Conservation (phyloP, 768 basidiomycete genomes). For the Tephrocybe sp. region DNA sequence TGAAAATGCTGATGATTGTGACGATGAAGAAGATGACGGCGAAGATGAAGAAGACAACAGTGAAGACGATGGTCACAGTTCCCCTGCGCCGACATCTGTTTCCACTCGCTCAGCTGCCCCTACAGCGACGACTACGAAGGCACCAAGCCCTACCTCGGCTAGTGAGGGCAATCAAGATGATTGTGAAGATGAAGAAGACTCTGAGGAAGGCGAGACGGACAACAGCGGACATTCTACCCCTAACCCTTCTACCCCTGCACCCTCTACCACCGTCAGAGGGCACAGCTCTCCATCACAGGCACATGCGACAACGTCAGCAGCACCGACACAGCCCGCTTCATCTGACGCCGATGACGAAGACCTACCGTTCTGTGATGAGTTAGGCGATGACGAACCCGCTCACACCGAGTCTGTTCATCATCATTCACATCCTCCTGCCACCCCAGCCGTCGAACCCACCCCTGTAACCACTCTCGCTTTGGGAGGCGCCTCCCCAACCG, state of each 20-base stretch:
- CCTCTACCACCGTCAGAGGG: not conserved
- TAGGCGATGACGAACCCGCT: not conserved
- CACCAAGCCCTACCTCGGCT: too few relatives aligned
- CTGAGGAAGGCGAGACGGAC: too few relatives aligned
- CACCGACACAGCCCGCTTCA: not conserved
- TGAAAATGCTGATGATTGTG: not conserved
- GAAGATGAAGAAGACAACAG: not conserved
- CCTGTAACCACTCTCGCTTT: conserved; percentile 1
- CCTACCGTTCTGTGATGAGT: not conserved
- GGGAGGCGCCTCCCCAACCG: conserved; percentile 1
- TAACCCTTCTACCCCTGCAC: not conserved
- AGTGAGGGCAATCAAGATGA: too few relatives aligned
- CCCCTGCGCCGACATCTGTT: too few relatives aligned
- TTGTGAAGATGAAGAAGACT: too few relatives aligned
- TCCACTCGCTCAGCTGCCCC: too few relatives aligned
- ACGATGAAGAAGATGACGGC: conserved; percentile 2
- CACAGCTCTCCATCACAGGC: not conserved
- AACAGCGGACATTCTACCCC: not conserved
- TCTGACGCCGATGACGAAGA: conserved; percentile 6
- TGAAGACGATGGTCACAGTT: too few relatives aligned
- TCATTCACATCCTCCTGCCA: not conserved
- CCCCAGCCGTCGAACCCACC: not conserved
- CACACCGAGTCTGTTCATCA: not conserved
- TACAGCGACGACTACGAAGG: too few relatives aligned
- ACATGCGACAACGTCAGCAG: not conserved